Conservation (phyloP, 2,329 filamentous ascomycete genomes). For the Pseudogymnoascus verrucosus region DNA sequence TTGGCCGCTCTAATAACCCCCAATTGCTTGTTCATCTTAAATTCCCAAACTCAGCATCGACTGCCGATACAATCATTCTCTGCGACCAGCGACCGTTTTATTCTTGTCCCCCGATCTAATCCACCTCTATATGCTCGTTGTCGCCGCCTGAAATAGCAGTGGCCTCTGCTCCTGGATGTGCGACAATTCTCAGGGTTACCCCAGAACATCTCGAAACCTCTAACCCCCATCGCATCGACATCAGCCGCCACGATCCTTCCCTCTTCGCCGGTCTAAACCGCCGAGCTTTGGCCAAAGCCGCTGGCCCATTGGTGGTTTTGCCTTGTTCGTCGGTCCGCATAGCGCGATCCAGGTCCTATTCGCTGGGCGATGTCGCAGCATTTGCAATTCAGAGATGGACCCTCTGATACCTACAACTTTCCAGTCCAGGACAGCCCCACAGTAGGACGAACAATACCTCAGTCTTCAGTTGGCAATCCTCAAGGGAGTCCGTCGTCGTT, state of each 20-base stretch:
- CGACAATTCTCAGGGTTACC: constrained; percentile 24
- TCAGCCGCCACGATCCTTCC: constrained; percentile 17
- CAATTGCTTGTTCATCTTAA: constrained; percentile 6
- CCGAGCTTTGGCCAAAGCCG: not conserved
- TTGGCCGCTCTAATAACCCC: not conserved
- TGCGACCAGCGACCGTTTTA: not conserved
- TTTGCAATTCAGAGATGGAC: constrained; percentile 25
- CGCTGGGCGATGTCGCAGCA: constrained; percentile 26
- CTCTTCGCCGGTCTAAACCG: constrained; percentile 6
- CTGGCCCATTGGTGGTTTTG: constrained; percentile 11
- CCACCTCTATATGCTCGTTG: not conserved
- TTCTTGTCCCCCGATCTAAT: not conserved
- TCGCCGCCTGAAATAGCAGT: constrained; percentile 5
- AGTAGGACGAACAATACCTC: constrained; percentile 11
- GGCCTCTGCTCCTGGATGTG: constrained; percentile 17
- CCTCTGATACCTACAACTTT: constrained; percentile 12
- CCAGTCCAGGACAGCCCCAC: constrained; percentile 12
- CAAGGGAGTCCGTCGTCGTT: constrained; percentile 18
- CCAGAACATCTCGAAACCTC: constrained; percentile 23
- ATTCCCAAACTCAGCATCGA: not conserved
- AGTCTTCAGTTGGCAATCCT: constrained; percentile 15
- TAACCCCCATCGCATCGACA: constrained; percentile 17
- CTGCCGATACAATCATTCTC: not conserved
- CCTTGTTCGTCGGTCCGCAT: constrained; percentile 16
- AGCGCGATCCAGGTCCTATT: constrained; percentile 20